These are phyloP conservation scores for Alternaria sp. DNA, from an alignment of 2,329 filamentous ascomycete genomes.

Conservation along the genomic window DNA sequence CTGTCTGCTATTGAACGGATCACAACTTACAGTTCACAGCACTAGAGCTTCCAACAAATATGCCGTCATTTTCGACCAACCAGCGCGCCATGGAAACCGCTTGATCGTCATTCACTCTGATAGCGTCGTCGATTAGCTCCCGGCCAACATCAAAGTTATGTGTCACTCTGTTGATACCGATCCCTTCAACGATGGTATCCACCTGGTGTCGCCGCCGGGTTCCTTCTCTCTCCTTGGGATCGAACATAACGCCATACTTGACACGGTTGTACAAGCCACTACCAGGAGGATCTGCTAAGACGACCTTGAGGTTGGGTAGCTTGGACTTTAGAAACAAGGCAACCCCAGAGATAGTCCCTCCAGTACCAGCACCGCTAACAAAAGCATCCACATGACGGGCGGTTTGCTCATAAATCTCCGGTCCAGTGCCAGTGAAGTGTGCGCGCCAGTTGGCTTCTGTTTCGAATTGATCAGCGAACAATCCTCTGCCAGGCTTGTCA, in stretches of 20 bases:
- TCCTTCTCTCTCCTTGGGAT: conserved; percentile 85
- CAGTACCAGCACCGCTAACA: conserved; percentile 91
- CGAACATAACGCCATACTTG: conserved; percentile 95
- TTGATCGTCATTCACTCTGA: conserved; percentile 87
- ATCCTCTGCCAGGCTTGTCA: conserved; percentile 73
- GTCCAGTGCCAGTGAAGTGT: conserved; percentile 83
- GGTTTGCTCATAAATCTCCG: conserved; percentile 86
- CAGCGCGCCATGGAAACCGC: conserved; percentile 94
- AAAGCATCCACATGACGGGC: conserved; percentile 81
- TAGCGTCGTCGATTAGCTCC: conserved; percentile 87
- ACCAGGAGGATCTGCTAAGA: conserved; percentile 93
- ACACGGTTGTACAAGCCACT: conserved; percentile 93
- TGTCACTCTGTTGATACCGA: conserved; percentile 94
- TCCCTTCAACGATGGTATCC: conserved; percentile 94
- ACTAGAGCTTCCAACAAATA: conserved; percentile 93
- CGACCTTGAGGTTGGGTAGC: conserved; percentile 70
- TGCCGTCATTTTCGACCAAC: conserved; percentile 93
- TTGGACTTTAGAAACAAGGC: conserved; percentile 81
- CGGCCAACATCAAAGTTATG: conserved; percentile 89
- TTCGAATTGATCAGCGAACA: conserved; percentile 98
- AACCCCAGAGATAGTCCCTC: conserved; percentile 90
- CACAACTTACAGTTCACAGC: conserved; percentile 82
- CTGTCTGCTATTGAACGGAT: neutral
- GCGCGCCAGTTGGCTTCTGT: conserved; percentile 87
- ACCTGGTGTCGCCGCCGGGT: conserved; percentile 89